Evolutionary conservation across 805 yeast species (phyloP), one percentile per base, ranked within the genome.

Genomic region (Ogataea corticis): DNA sequence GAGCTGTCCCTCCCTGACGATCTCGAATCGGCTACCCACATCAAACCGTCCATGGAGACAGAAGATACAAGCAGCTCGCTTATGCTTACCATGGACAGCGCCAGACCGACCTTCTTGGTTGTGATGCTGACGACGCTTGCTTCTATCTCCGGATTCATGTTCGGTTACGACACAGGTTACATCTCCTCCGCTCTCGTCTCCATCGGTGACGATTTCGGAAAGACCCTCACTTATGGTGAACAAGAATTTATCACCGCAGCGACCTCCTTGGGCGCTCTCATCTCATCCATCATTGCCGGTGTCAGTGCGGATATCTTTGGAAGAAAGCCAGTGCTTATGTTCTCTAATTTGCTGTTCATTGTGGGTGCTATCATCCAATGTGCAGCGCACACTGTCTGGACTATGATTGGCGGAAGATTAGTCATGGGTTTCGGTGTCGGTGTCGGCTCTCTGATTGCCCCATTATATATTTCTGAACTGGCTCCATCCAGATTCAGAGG

Each of bases 381-480:
- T 47, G 87, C 84, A 25, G 81, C 97, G 7, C 78, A 80, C 44
- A 72, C 83, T 3, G 83, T 89, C 48, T 88, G 97, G 95, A 82
- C 85, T 36, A 92, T 92, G 98, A 83, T 88, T 51, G 82, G 71
- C 12, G 99, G 98, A 35, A 78, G 98, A 63, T 84, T 94, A 54
- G 73, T 92, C 38, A 87, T 94, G 85, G 99, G 99, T 14, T 87
- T 87, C 66, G 98, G 97, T 57, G 97, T 92, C 21, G 99, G 99
- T 55, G 77, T 87, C 44, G 98, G 97, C 1, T 90, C 97, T 2
- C 72, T 92, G 43, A 85, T 89, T 45, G 89, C 98, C n/a, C 99
- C 99, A 1, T 73, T 92, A 46, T 91, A 90, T 74, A 86, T 92
- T 50, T 75, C 89, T 45, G 99, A 92, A 66, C 77, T 91, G 63